Evolutionary conservation across 73 alveolate genomes (phyloP), one percentile per base, ranked within the genome.

Genomic region (Uronychia binucleata): DNA sequence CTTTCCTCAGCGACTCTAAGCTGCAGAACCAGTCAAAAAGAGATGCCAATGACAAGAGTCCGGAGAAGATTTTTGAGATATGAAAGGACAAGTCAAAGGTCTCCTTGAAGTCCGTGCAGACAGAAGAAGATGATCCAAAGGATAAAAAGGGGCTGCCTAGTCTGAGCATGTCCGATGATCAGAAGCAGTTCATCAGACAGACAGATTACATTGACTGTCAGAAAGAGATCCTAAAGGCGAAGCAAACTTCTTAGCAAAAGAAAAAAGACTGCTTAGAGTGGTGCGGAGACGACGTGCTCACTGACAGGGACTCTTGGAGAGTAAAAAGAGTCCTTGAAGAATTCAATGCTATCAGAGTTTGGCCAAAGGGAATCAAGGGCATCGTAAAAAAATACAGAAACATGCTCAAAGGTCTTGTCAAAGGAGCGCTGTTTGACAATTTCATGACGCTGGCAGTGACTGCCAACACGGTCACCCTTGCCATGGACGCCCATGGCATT

Each of bases 391-490:
- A 75, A 27, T 0, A 74, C 1, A 28, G 35, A 34, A 75, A 26
- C 26, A 34, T 14, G 1, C 58, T 83, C 27, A 83, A 59, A 75
- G 74, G 1, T 33, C 1, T 83, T 31, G 83, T 83, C 0, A 29
- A 30, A 25, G 31, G 84, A 1, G 27, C 14, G 59, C 57, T 29
- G 19, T 83, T 83, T 75, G 90, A 83, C 1, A 74, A 83, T 75
- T 74, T 75, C 26, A 90, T 93, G 86, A 74, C 81, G 67, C 76
- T 88, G 0, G 95, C 96, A 28, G 99, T 97, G 0, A 33, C 91
- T 30, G 90, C 87, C 30, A 97, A 97, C 82, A 94, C 98, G 0
- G 91, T 96, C 11, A 88, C 93, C 8, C 93, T 97, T 83, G 96
- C 98, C n/a, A 59, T 96, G 29, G 98, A 94, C 88, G 95, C 98